Percentiles rank a stretch among this genome's conserved stretches.
Conservation (phyloP, 202 grass and related monocot genomes). For the Schoenoplectus tabernaemontani region DNA sequence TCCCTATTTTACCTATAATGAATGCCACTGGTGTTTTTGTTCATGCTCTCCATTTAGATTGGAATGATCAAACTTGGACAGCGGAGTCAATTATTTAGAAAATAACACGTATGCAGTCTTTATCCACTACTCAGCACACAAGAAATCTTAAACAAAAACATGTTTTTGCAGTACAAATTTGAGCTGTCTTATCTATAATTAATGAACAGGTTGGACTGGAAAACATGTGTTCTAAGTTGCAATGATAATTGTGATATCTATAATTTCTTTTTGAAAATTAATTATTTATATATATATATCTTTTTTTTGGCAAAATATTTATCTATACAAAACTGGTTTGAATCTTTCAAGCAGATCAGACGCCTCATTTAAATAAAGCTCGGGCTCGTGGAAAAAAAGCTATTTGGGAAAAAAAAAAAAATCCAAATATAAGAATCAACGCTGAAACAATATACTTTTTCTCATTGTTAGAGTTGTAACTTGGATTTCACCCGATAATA, state of each 20-base stretch:
- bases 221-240: not conserved
- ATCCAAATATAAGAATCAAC: not conserved
- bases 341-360: not conserved
- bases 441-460: not conserved
- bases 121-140: conserved; percentile 3
- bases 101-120: not conserved
- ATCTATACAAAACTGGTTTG: not conserved
- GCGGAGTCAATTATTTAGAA: not conserved
- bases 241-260: not conserved
- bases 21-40: not conserved
- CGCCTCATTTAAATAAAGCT: not conserved
- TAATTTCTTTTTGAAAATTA: not conserved
- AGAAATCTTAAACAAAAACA: not conserved
- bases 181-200: not conserved
- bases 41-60: not conserved
- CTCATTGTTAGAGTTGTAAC: too few relatives aligned
- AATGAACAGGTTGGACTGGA: not conserved
- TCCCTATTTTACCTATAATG: not conserved
- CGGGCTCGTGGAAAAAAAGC: too few relatives aligned
- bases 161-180: not conserved
- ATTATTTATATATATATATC: too few relatives aligned
- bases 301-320: too few relatives aligned
- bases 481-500: too few relatives aligned
- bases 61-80: conserved; percentile 7
- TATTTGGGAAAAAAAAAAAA: too few relatives aligned